Conservation (phyloP, 345 rosid species). For the Sonneratia caseolaris region DNA sequence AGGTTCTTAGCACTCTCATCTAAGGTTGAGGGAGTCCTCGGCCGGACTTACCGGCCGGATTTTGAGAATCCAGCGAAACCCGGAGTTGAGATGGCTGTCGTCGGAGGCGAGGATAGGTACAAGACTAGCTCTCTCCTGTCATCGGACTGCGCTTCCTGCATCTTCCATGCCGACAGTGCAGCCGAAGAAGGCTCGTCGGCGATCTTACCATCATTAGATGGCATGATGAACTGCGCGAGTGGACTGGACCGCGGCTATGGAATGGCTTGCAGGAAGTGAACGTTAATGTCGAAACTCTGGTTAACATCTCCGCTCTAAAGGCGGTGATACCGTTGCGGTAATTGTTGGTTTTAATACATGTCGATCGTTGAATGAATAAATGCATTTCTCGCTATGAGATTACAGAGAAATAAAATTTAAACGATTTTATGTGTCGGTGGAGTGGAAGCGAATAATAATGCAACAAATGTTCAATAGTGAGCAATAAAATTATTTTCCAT, state of each 20-base stretch:
- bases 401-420: too few relatives aligned
- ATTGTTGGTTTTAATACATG: too few relatives aligned
- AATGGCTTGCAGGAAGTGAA: constrained; percentile 2
- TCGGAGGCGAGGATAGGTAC: constrained; percentile 48
- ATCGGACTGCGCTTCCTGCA: constrained; percentile 29
- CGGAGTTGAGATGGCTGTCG: constrained; percentile 52
- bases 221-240: background rate
- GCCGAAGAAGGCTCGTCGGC: background rate
- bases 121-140: constrained; percentile 42
- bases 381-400: too few relatives aligned
- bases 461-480: too few relatives aligned
- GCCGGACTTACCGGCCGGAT: constrained; percentile 50
- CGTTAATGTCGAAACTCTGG: too few relatives aligned
- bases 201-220: background rate
- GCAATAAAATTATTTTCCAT: too few relatives aligned
- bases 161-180: constrained; percentile 9
- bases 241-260: background rate
- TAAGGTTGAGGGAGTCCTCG: constrained; percentile 57
- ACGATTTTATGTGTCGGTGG: too few relatives aligned
- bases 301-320: too few relatives aligned
- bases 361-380: too few relatives aligned
- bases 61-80: constrained; percentile 56
- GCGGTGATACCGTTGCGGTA: too few relatives aligned
- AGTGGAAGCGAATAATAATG: too few relatives aligned
- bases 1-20: constrained; percentile 47